Base-by-base conservation (phyloP, 2,329 filamentous ascomycete genomes). In the Trichoderma oligosporum region DNA sequence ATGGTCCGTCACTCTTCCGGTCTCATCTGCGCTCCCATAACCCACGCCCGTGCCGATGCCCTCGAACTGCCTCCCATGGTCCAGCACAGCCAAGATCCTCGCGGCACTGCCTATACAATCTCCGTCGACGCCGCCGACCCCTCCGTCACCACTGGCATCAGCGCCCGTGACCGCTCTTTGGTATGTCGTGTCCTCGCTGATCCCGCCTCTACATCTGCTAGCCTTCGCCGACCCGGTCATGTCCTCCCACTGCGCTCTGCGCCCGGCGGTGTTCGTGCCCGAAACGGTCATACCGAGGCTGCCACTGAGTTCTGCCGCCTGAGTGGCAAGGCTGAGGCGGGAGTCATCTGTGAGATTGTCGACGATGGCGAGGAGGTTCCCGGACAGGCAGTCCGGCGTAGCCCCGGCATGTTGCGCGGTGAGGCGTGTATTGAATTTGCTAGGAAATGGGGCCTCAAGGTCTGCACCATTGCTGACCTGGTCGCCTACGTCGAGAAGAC, bases 381-480 rank as follows among this genome's bases (percentile, higher is more conserved):
- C 11, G 91, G 91, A 0, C 79, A 80, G 67, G 81, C 90, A 1
- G 76, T 88, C 67, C 78, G 85, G 63, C 71, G 72, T 9, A 85
- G 82, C 18, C 82, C 86, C n/a, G 90, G 88, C 24, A 99, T 99
- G 94, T 86, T 97, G 85, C 78, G 91, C 64, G 84, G 91, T 62
- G 91, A 96, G 76, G 89, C 84, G 35, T 97, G 92, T 75, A 78
- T 99, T 68, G 82, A 79, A 49, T 99, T 99, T 80, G 94, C 91
- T 25, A 84, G 85, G 73, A 85, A 81, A 73, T 97, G 88, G 85
- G 91, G 91, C 4, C 78, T 99, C 65, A 94, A 88, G 78, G 91
- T 96, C 59, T 96, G 92, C 75, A 97, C 94, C 27, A 97, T 99
- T 74, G 91, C 93, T 70, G 91, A 93, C 73, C 73, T 99, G 74